Percentiles rank a stretch among this genome's conserved stretches.
phyloP scores from a whole-genome alignment of 1,284 basidiomycete species.

The Sporisorium exsertum region DNA sequence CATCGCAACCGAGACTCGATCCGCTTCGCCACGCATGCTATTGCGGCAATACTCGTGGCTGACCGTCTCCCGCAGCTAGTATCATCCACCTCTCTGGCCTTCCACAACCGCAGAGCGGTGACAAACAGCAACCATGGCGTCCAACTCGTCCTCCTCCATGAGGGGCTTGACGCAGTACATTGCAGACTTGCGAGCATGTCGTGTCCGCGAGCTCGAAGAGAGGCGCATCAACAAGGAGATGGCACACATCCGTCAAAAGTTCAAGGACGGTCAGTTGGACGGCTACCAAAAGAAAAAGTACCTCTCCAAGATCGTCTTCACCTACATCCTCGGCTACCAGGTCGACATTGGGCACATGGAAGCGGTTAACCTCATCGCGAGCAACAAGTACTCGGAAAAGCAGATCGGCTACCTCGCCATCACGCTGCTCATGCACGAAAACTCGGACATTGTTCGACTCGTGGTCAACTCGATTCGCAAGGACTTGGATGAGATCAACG shows the following conservation, averaged over 20 bases:
- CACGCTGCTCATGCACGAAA: slow-evolving; percentile 97
- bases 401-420: slow-evolving; percentile 99
- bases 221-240: slow-evolving; percentile 99
- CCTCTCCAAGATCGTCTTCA: slow-evolving; percentile 92
- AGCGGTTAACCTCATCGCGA: slow-evolving; percentile 96
- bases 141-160: slow-evolving; percentile 56
- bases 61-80: neutral
- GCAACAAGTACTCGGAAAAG: slow-evolving; percentile 96
- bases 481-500: slow-evolving; percentile 93
- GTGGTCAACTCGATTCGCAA: slow-evolving; percentile 99
- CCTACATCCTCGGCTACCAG: slow-evolving; percentile 98
- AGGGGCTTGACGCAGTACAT: slow-evolving; percentile 80
- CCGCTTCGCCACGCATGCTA: neutral
- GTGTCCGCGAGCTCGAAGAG: slow-evolving; percentile 76
- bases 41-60: neutral
- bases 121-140: slow-evolving; percentile 30
- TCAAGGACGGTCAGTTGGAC: slow-evolving; percentile 97
- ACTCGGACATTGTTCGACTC: slow-evolving; percentile 92
- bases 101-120: neutral
- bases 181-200: slow-evolving; percentile 91
- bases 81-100: neutral
- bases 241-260: slow-evolving; percentile 99
- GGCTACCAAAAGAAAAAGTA: slow-evolving; percentile 99
- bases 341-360: slow-evolving; percentile 99
- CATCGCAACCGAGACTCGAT: neutral